These are phyloP conservation scores for Auricularia auricula-judae DNA, from an alignment of 768 basidiomycete species.

Conservation along the genomic window DNA sequence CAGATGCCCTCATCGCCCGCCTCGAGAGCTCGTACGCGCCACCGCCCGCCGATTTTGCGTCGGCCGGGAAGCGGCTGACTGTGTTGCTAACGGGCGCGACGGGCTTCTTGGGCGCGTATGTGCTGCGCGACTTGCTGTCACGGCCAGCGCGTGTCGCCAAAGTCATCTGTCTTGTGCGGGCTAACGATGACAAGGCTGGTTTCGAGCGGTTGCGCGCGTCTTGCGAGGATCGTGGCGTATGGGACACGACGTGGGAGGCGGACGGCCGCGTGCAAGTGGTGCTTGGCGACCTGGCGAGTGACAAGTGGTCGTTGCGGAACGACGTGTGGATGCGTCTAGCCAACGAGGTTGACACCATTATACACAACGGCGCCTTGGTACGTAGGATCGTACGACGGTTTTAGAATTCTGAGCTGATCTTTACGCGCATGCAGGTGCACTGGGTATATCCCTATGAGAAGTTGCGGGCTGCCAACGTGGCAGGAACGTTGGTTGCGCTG, in stretches of 20 bases:
- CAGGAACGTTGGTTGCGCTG: constrained; percentile 77
- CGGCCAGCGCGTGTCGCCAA: constrained; percentile 56
- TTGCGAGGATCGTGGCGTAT: constrained; percentile 70
- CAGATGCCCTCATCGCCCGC: constrained; percentile 44
- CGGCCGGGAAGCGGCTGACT: constrained; percentile 37
- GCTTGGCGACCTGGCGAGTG: constrained; percentile 69
- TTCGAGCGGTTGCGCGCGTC: constrained; percentile 59
- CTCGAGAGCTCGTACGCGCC: constrained; percentile 53
- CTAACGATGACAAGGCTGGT: constrained; percentile 47
- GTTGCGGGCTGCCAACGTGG: constrained; percentile 84
- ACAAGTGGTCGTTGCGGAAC: constrained; percentile 59
- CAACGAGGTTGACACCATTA: constrained; percentile 63
- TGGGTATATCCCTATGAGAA: constrained; percentile 99
- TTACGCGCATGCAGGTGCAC: constrained; percentile 53
- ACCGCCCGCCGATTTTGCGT: constrained; percentile 44
- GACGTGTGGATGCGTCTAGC: constrained; percentile 57
- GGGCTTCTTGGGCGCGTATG: constrained; percentile 91
- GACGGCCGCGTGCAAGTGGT: constrained; percentile 65
- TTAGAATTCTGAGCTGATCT: too few species aligned
- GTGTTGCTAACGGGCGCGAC: constrained; percentile 96
- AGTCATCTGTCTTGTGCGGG: constrained; percentile 89
- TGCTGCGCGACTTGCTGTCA: constrained; percentile 68
- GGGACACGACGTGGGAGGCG: constrained; percentile 76
- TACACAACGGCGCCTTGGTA: constrained; percentile 97
- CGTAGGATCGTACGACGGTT: constrained; percentile 17